Evolutionary conservation across 2,329 filamentous ascomycete species (phyloP).

Genomic region (Talaromyces sp.): DNA sequence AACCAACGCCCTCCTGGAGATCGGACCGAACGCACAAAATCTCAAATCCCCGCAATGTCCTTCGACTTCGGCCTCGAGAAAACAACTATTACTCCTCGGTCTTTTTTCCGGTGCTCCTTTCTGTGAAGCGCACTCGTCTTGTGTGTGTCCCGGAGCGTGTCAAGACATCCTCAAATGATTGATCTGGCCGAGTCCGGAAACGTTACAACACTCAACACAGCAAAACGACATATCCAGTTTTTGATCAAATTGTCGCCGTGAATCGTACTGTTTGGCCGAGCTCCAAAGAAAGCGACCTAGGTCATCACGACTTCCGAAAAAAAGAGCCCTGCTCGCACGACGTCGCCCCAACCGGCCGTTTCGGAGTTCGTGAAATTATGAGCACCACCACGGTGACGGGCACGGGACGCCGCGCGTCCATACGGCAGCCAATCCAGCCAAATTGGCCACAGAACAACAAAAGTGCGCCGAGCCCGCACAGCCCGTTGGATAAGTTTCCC

Average conservation of each 20-base stretch:
- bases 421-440: conserved; percentile 31
- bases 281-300: not conserved
- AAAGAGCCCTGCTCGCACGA: not conserved
- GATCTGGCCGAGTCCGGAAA: not conserved
- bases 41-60: not conserved
- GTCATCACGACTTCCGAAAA: not conserved
- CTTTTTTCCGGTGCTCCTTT: not conserved
- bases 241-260: not conserved
- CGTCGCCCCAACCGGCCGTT: not conserved
- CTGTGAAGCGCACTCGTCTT: not conserved
- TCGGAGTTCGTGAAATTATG: conserved; percentile 20
- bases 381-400: conserved; percentile 36
- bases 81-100: not conserved
- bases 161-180: not conserved
- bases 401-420: conserved; percentile 34
- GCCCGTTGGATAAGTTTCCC: conserved; percentile 40
- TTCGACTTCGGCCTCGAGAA: not conserved
- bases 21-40: not conserved
- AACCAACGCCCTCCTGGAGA: not conserved
- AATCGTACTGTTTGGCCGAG: not conserved
- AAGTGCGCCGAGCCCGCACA: conserved; percentile 22
- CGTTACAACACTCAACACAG: not conserved
- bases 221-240: not conserved
- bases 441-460: conserved; percentile 28
- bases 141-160: not conserved